A percentile compares a stretch with the other conserved stretches of the same genome.
These are phyloP conservation scores for Astragalus membranaceus DNA, from an alignment of 306 rosid species.

Conservation along the genomic window DNA sequence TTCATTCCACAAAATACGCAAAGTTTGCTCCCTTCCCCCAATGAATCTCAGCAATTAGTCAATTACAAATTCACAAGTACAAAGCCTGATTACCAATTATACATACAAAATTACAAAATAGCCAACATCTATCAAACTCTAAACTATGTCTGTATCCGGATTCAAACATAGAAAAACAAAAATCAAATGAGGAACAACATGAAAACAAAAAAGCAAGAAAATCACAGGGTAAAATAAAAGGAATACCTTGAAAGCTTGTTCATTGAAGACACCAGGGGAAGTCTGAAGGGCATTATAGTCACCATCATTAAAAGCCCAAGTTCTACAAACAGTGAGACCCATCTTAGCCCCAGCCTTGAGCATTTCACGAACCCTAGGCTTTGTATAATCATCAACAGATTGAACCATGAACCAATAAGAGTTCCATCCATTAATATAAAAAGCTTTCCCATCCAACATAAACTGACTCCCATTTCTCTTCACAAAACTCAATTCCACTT, in stretches of 20 bases:
- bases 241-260: constrained; percentile 75
- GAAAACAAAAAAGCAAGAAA: too few relatives aligned
- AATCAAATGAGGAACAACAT: neutral
- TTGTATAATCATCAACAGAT: constrained; percentile 58
- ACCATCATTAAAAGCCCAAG: constrained; percentile 98
- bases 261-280: constrained; percentile 84
- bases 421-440: constrained; percentile 95
- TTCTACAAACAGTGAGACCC: constrained; percentile 95
- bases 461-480: constrained; percentile 76
- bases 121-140: constrained; percentile 14
- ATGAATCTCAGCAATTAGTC: constrained; percentile 18
- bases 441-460: constrained; percentile 61
- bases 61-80: neutral
- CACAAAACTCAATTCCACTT: constrained; percentile 49
- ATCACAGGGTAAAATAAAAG: neutral
- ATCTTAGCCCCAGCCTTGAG: constrained; percentile 67
- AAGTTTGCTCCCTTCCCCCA: neutral
- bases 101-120: constrained; percentile 2
- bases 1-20: neutral
- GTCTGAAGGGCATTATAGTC: constrained; percentile 87
- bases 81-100: constrained; percentile 4
- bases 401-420: constrained; percentile 97
- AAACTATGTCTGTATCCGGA: neutral
- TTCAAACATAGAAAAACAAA: constrained; percentile 9
- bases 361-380: constrained; percentile 59